These are phyloP conservation scores for Podospora tetraspora DNA, from an alignment of 495 filamentous ascomycete genomes.

Conservation along the genomic window DNA sequence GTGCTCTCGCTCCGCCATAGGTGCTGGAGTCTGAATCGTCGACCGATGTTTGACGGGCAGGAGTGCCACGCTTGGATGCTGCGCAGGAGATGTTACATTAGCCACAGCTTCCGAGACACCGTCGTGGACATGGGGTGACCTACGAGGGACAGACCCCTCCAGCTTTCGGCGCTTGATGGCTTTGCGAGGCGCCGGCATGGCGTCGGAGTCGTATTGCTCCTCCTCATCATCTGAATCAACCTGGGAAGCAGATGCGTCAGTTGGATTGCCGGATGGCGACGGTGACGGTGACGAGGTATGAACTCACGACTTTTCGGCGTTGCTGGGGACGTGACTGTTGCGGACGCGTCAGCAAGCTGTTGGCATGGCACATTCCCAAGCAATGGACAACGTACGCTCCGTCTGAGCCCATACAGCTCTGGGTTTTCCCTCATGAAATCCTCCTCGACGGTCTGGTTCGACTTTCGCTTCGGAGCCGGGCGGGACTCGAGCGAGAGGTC, in stretches of 20 bases:
- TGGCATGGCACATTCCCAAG: conserved; percentile 1
- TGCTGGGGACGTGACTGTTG: conserved; percentile 47
- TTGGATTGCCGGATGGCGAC: conserved; percentile 14
- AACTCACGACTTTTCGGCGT: conserved; percentile 47
- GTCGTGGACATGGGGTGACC: conserved; percentile 18
- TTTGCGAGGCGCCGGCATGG: conserved; percentile 45
- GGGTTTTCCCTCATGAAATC: conserved; percentile 85
- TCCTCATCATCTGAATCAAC: conserved; percentile 56
- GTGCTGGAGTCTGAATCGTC: conserved; percentile 65
- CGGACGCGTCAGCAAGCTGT: conserved; percentile 31
- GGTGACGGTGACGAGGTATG: background rate
- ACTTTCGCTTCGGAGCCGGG: conserved; percentile 71
- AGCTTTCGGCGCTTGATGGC: conserved; percentile 46
- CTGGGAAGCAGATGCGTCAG: conserved; percentile 34
- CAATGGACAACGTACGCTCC: conserved; percentile 61
- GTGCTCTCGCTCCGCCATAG: conserved; percentile 68
- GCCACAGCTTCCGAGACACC: conserved; percentile 22
- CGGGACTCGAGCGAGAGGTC: conserved; percentile 62
- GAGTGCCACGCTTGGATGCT: conserved; percentile 65
- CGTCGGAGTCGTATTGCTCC: conserved; percentile 63
- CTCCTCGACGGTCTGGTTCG: conserved; percentile 57
- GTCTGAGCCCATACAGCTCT: conserved; percentile 88
- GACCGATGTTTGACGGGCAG: conserved; percentile 51
- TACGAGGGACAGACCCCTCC: conserved; percentile 46
- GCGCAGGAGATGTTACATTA: conserved; percentile 1